phyloP scores from a whole-genome alignment of 768 basidiomycete species.

The Clathrus columnatus region DNA sequence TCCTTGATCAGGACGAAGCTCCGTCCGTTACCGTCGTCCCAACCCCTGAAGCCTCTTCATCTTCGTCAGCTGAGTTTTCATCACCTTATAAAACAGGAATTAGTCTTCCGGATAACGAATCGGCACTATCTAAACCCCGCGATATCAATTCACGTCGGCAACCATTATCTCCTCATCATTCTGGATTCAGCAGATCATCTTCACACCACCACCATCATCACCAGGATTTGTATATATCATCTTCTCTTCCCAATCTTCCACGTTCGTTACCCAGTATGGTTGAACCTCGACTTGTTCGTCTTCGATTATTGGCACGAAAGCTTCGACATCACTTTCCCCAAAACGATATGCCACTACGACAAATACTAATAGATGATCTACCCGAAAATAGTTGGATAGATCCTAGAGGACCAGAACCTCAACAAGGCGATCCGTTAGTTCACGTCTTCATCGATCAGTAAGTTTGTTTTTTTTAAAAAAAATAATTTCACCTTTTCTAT shows the following conservation, averaged over 20 bases:
- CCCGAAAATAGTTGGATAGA: not conserved
- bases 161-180: constrained; percentile 13
- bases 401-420: constrained; percentile 6
- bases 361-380: constrained; percentile 4
- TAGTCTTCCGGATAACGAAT: not conserved
- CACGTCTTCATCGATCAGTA: constrained; percentile 40
- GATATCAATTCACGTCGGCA: not conserved
- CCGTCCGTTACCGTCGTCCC: constrained; percentile 4
- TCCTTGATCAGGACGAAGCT: not conserved
- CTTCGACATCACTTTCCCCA: constrained; percentile 49
- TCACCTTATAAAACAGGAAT: not conserved
- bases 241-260: constrained; percentile 27
- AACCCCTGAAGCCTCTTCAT: constrained; percentile 7
- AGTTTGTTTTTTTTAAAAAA: constrained; percentile 18
- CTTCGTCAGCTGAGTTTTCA: constrained; percentile 1
- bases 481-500: not conserved
- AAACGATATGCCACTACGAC: constrained; percentile 23
- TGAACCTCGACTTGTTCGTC: constrained; percentile 39
- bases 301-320: constrained; percentile 48
- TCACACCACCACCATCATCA: constrained; percentile 28
- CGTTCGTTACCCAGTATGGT: constrained; percentile 30
- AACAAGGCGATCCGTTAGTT: constrained; percentile 23
- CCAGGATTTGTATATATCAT: not conserved
- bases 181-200: constrained; percentile 23
- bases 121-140: not conserved